A percentile compares a stretch with the other conserved stretches of the same genome.
phyloP scores from a whole-genome alignment of 1,284 basidiomycete genomes.

The Mycena citricolor region DNA sequence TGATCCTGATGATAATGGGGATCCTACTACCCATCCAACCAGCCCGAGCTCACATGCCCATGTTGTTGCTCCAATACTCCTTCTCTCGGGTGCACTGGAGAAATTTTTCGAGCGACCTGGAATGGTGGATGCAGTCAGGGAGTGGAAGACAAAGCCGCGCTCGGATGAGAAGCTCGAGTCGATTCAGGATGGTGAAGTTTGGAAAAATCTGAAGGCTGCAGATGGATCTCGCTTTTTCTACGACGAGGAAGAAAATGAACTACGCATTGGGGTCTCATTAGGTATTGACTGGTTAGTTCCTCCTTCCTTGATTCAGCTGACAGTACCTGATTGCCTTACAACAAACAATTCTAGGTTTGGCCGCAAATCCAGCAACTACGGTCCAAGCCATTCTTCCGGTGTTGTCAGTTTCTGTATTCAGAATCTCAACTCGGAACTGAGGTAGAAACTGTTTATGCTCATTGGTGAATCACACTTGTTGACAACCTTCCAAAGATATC shows the following conservation, averaged over 20 bases:
- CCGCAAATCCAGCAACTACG: conserved; percentile 14
- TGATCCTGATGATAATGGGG: too few species aligned
- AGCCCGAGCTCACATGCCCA: too few species aligned
- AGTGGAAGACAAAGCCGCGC: background rate
- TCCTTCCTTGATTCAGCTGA: background rate
- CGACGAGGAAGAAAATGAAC: conserved; percentile 2
- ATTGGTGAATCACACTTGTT: background rate
- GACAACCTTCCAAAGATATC: conserved; percentile 17
- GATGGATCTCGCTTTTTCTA: conserved; percentile 15
- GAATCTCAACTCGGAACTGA: conserved; percentile 7
- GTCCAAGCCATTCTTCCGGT: conserved; percentile 19
- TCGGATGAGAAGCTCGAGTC: background rate
- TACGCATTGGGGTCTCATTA: conserved; percentile 14
- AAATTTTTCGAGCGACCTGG: background rate
- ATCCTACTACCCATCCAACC: too few species aligned
- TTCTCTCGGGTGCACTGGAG: too few species aligned
- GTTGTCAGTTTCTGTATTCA: conserved; percentile 12
- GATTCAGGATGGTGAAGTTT: conserved; percentile 17
- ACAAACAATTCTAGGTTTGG: conserved; percentile 7
- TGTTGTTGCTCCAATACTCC: conserved; percentile 5
- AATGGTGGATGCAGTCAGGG: background rate
- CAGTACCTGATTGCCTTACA: background rate
- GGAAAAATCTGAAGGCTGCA: conserved; percentile 9
- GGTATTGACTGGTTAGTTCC: conserved; percentile 18
- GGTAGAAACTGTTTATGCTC: background rate